Conservation (phyloP, 306 rosid genomes). For the Glycine soja region DNA sequence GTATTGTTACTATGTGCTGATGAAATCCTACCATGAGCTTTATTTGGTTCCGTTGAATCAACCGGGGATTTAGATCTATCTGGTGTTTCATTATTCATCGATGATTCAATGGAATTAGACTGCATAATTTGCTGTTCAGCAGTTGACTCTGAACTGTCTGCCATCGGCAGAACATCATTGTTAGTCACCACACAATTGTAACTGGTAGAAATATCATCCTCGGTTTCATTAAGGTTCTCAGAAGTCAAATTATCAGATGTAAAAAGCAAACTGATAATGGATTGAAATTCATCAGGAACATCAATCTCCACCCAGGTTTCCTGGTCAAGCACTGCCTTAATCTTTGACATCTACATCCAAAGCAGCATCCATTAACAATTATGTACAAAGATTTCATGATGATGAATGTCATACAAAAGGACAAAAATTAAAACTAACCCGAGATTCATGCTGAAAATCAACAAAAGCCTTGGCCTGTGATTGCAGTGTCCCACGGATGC, state of each 20-base stretch:
- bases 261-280: conserved; percentile 65
- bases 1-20: conserved; percentile 56
- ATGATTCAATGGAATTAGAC: conserved; percentile 57
- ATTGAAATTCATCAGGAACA: conserved; percentile 98
- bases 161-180: conserved; percentile 48
- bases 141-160: conserved; percentile 50
- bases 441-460: conserved; percentile 98
- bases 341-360: conserved; percentile 81
- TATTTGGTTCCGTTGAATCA: conserved; percentile 54
- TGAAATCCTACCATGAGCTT: conserved; percentile 53
- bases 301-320: conserved; percentile 99
- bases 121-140: conserved; percentile 55
- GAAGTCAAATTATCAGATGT: conserved; percentile 60
- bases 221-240: conserved; percentile 59
- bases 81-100: conserved; percentile 47
- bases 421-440: conserved; percentile 64
- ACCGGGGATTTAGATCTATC: conserved; percentile 40
- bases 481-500: conserved; percentile 97
- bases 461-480: conserved; percentile 98
- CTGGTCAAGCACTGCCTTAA: conserved; percentile 96
- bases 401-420: conserved; percentile 24
- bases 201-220: conserved; percentile 56
- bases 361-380: conserved; percentile 41
- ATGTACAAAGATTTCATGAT: conserved; percentile 22
- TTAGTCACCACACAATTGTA: conserved; percentile 54